Base-by-base conservation (phyloP, 495 filamentous ascomycete genomes). In the Daldinia decipiens region DNA sequence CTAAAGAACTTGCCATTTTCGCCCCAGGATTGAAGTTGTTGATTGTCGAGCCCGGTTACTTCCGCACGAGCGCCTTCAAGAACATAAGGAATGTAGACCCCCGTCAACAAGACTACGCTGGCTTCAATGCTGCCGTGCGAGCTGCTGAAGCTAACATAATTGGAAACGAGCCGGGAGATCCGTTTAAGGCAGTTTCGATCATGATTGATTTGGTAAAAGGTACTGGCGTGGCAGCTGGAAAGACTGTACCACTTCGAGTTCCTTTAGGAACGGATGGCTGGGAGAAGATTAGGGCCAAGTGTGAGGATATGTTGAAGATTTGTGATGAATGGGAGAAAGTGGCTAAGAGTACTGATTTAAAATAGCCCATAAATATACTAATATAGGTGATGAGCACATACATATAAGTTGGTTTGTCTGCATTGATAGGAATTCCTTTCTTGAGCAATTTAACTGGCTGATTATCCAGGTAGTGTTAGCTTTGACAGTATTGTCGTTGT, bases 261-360 rank as follows among this genome's bases (percentile, higher is more conserved):
- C 83, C 84, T 6, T 67, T 87, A 5, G 84, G 85, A 8, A 78
- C 66, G 13, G 82, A 82, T 61, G 73, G 79, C 11, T 85, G 79
- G 78, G 72, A 62, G 2, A 55, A 79, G 56, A 59, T 80, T 7
- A 81, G 77, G 77, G 51, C 45, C 27, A 80, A 80, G 39, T 68
- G 72, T 13, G 70, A 70, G 8, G 62, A 58, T 5, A 76, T 60
- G 36, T 15, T 73, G n/a, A 73, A 71, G 45, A 68, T 74, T 11
- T 74, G 74, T 19, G 47, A 67, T 38, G 70, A 62, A 3, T 68
- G 59, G 72, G 65, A 71, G 34, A 61, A 73, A 21, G 65, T 67
- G 5, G 62, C 70, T 7, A 67, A 38, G 38, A 73, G 69, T 24
- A 70, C 73, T 4, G 73, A 75, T 34, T 47, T 53, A 5, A 47